A percentile compares a stretch with the other conserved stretches of the same genome.
phyloP scores from a whole-genome alignment of 208 protist species.

The Porcisia deanei region DNA sequence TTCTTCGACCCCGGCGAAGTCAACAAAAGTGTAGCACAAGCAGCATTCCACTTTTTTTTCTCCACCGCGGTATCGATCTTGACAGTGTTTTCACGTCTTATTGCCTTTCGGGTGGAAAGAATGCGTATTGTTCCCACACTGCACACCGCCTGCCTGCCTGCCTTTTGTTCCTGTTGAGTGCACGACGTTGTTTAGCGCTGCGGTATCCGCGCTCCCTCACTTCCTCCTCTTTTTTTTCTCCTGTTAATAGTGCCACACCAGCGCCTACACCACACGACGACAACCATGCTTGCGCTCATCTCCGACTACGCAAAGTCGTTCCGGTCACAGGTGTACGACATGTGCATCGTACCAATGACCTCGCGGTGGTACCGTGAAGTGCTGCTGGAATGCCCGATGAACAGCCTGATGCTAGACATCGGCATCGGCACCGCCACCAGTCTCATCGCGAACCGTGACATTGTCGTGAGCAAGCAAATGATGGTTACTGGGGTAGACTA shows the following conservation, averaged over 20 bases:
- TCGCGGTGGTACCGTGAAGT: conserved; percentile 83
- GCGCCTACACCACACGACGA: no score
- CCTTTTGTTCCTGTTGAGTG: background rate
- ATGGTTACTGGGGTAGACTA: conserved; percentile 73
- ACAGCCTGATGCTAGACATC: conserved; percentile 66
- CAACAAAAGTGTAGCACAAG: background rate
- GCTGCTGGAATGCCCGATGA: conserved; percentile 61
- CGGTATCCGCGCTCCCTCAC: background rate
- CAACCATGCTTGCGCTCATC: conserved; percentile 35
- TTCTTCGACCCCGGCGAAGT: background rate
- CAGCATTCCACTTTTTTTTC: background rate
- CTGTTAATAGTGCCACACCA: background rate
- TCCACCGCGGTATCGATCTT: background rate
- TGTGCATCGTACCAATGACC: conserved; percentile 54
- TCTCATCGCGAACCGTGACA: conserved; percentile 76
- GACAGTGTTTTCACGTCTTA: background rate
- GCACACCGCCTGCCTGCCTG: background rate
- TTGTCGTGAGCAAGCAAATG: conserved; percentile 74
- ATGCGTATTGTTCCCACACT: background rate
- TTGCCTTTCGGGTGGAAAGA: background rate
- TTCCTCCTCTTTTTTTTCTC: background rate
- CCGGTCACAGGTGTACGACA: conserved; percentile 65
- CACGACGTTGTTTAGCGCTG: background rate
- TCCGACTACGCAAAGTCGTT: conserved; percentile 31
- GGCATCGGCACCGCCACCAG: conserved; percentile 79